A percentile compares a stretch with the other conserved stretches of the same genome.
phyloP scores from a whole-genome alignment of 208 protist species.

The Balamuthia mandrillaris region DNA sequence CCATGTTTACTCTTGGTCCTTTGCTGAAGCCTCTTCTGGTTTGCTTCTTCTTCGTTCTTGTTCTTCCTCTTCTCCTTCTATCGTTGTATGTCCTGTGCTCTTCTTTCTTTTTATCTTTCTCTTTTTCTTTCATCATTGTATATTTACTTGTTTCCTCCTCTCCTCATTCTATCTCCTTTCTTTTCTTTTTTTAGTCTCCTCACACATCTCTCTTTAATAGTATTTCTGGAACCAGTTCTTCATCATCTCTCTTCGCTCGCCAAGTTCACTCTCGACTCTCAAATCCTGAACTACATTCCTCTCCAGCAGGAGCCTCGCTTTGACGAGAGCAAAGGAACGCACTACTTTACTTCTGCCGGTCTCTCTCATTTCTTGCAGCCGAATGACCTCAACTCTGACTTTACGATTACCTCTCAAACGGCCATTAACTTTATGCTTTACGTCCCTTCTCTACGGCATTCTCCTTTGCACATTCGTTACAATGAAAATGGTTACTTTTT shows the following conservation, averaged over 20 bases:
- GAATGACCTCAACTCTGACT: slow-evolving; percentile 33
- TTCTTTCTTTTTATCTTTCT: background rate
- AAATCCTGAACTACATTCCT: background rate
- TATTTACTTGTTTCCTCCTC: background rate
- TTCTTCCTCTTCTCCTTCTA: background rate
- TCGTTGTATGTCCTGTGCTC: background rate
- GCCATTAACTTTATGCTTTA: slow-evolving; percentile 67
- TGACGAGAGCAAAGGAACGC: background rate
- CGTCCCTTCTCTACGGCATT: slow-evolving; percentile 42
- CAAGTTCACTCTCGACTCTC: slow-evolving; percentile 11
- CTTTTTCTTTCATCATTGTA: too few relatives aligned
- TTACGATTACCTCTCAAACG: slow-evolving; percentile 43
- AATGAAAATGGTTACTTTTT: background rate
- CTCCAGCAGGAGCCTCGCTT: background rate
- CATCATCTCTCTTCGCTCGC: background rate
- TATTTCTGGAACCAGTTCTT: background rate
- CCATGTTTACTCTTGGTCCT: background rate
- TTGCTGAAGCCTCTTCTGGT: background rate
- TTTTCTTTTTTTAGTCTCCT: background rate
- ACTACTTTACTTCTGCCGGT: background rate
- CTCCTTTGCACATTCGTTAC: slow-evolving; percentile 31
- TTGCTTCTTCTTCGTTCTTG: background rate
- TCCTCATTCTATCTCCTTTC: background rate
- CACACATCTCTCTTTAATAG: background rate
- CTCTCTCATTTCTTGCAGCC: background rate